Evolutionary conservation across 2,329 filamentous ascomycete species (phyloP).

Genomic region (Ramularia endophylla): DNA sequence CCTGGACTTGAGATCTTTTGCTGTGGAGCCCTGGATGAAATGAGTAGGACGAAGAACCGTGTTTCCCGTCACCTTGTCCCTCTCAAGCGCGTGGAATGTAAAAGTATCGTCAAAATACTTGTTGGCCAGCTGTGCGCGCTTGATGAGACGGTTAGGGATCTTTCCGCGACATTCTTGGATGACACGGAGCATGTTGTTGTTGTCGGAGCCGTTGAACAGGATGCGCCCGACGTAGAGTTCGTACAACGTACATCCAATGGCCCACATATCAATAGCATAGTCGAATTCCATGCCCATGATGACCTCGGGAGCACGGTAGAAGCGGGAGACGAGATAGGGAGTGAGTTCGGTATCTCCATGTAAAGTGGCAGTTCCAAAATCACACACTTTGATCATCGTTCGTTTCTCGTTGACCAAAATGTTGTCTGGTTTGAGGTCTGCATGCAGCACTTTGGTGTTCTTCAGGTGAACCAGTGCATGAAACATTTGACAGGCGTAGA

Average conservation of each 20-base stretch:
- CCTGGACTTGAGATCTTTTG: conserved; percentile 72
- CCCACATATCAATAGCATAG: conserved; percentile 95
- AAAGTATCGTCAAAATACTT: conserved; percentile 64
- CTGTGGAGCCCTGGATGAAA: conserved; percentile 55
- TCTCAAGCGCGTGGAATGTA: conserved; percentile 78
- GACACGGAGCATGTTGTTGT: conserved; percentile 95
- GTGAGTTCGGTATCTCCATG: conserved; percentile 87
- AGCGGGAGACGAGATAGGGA: conserved; percentile 91
- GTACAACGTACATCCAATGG: conserved; percentile 92
- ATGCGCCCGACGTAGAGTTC: conserved; percentile 98
- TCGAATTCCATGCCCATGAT: conserved; percentile 96
- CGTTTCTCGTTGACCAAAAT: conserved; percentile 81
- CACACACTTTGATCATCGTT: conserved; percentile 87
- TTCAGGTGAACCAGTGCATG: conserved; percentile 80
- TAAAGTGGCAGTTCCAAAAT: conserved; percentile 93
- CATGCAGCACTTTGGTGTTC: conserved; percentile 89
- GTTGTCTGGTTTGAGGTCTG: conserved; percentile 96
- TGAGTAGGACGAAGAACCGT: conserved; percentile 62
- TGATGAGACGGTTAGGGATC: conserved; percentile 82
- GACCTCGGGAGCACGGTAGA: conserved; percentile 95
- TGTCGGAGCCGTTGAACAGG: conserved; percentile 87
- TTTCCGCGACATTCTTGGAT: conserved; percentile 97
- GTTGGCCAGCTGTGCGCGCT: conserved; percentile 68
- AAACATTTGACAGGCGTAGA: conserved; percentile 93
- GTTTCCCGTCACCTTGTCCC: conserved; percentile 83